Conservation (phyloP, 257 asterid species). For the Solanum virginianum region DNA sequence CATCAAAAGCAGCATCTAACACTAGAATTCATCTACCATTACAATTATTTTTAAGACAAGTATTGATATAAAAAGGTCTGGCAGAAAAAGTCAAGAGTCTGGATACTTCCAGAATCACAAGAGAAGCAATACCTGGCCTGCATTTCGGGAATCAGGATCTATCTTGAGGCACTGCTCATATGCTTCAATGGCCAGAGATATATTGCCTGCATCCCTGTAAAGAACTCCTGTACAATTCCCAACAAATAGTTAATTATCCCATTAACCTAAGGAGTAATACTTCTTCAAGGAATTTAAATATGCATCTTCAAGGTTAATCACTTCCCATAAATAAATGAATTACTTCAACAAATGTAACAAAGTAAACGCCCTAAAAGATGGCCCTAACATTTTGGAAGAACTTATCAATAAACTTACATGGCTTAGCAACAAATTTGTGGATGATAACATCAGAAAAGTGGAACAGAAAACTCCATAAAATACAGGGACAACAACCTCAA, state of each 20-base stretch:
- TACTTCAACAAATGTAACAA: not conserved
- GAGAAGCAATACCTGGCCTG: constrained; percentile 76
- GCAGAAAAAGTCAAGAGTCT: not conserved
- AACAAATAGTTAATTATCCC: not conserved
- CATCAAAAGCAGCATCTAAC: not conserved
- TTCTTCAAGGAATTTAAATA: not conserved
- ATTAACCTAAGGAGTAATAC: not conserved
- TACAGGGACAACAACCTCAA: not conserved
- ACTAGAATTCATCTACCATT: not conserved
- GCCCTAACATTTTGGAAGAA: not conserved
- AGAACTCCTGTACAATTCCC: constrained; percentile 59
- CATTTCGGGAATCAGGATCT: constrained; percentile 98
- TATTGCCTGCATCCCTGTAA: constrained; percentile 96
- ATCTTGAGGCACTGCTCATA: constrained; percentile 97
- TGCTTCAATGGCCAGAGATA: constrained; percentile 95
- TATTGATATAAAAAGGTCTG: not conserved
- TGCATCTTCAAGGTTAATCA: not conserved
- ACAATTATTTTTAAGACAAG: not conserved
- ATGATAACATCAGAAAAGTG: not conserved
- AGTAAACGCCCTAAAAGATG: not conserved
- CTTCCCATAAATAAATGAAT: not conserved
- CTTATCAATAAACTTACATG: not conserved
- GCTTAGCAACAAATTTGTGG: not conserved
- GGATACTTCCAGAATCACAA: not conserved
- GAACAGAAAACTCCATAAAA: not conserved